Evolutionary conservation across 2,329 filamentous ascomycete species (phyloP), one percentile per base, ranked within the genome.

Genomic region (Pseudogymnoascus sp.): DNA sequence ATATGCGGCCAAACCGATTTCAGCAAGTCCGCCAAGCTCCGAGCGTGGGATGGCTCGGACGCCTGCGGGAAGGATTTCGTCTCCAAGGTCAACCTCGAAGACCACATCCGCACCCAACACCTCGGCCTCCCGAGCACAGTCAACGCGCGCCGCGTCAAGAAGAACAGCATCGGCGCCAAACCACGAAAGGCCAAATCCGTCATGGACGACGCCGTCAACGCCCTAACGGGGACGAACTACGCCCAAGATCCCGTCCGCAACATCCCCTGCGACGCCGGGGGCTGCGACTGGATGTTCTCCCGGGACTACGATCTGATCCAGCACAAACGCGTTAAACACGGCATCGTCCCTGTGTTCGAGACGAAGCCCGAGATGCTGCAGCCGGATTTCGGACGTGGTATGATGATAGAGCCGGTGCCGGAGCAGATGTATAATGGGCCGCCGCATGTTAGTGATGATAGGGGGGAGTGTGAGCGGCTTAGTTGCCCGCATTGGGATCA

Each of bases 61-160:
- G 90, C 88, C 14, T 97, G 93, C 71, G 89, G 88, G 1, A 83
- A 86, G 66, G 82, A 83, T 37, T 95, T 96, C 71, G 83, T 84
- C 64, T 89, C 88, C 66, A 96, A 96, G 74, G 82, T 85, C 16
- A 86, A 86, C 31, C 81, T 97, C 0, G 89, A 93, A 73, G 89
- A 95, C 68, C 93, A 97, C 72, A 82, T 97, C 51, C 86, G 90
- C 18, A 91, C 88, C 59, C 83, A 90, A 21, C 93, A 97, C 73
- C 78, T 96, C 26, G 85, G 86, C n/a, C 76, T 84, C 21, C 75
- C 74, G 10, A 77, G 76, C 64, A 73, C 76, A 71, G 57, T 75
- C 72, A 68, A 70, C 72, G 74, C 67, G 67, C 72, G 60, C 69
- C 71, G 64, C 75, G 75, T 68, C 77, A 78, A 67, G 47, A 63